phyloP scores from a whole-genome alignment of 306 rosid species.

The Cucumis sativus region DNA sequence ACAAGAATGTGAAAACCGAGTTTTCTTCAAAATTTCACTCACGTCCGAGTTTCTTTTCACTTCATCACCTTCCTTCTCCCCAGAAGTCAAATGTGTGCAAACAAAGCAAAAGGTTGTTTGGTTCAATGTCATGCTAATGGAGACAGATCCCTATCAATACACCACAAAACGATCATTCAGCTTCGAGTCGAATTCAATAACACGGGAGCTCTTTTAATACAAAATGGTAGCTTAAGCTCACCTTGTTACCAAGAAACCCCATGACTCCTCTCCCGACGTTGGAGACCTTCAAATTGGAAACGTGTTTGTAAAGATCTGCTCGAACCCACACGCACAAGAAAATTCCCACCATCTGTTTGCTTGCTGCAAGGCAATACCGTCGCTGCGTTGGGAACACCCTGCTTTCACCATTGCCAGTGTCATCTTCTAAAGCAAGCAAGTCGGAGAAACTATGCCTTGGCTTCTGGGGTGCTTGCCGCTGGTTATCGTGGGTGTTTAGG shows the following conservation, averaged over 20 bases:
- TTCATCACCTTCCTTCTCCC: conserved; percentile 83
- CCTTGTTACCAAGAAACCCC: conserved; percentile 98
- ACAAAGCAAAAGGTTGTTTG: conserved; percentile 67
- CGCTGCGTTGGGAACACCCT: conserved; percentile 12
- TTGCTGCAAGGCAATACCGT: conserved; percentile 39
- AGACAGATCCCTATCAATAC: conserved; percentile 59
- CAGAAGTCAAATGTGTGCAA: conserved; percentile 84
- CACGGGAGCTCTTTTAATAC: neutral
- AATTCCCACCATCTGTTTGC: conserved; percentile 96
- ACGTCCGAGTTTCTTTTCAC: conserved; percentile 60
- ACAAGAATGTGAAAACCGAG: conserved; percentile 41
- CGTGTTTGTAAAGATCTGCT: conserved; percentile 24
- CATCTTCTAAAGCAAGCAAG: conserved; percentile 29
- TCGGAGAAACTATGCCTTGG: conserved; percentile 41
- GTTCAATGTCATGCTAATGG: conserved; percentile 71
- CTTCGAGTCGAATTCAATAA: neutral
- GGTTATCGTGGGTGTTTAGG: conserved; percentile 23
- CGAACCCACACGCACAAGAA: conserved; percentile 76
- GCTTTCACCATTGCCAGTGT: conserved; percentile 10
- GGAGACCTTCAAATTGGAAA: conserved; percentile 45
- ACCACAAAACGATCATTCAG: neutral
- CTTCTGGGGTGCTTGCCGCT: conserved; percentile 12
- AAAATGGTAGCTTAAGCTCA: conserved; percentile 17
- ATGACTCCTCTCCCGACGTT: conserved; percentile 78
- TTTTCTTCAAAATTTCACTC: conserved; percentile 59